Conservation (phyloP, 352 stramenopile genomes). For the Phytophthora europaea region DNA sequence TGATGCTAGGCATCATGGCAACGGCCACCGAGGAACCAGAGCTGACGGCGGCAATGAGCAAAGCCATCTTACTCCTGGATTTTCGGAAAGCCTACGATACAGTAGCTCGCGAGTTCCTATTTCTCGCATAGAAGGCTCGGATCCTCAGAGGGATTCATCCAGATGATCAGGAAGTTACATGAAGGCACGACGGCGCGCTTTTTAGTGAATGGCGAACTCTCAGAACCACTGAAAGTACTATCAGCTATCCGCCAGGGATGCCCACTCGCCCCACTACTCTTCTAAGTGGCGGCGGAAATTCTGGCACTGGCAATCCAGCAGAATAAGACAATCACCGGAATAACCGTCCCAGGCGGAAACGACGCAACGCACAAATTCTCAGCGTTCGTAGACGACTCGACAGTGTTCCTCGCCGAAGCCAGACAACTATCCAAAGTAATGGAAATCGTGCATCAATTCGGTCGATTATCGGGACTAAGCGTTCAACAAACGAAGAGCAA, state of each 20-base stretch:
- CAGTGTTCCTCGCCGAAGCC: not conserved
- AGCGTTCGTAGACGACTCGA: not conserved
- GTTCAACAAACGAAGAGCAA: constrained; percentile 7
- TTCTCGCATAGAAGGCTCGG: not conserved
- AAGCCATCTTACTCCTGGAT: not conserved
- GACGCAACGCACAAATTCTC: not conserved
- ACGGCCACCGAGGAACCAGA: not conserved
- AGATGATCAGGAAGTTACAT: not conserved
- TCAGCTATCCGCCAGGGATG: not conserved
- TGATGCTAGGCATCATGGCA: not conserved
- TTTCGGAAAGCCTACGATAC: not conserved
- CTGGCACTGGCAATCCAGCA: not conserved
- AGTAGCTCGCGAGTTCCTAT: not conserved
- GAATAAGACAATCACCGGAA: not conserved
- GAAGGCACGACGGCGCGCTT: not conserved
- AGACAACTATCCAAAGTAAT: not conserved
- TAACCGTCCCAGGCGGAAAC: too few relatives aligned
- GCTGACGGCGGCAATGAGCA: not conserved
- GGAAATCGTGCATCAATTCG: not conserved
- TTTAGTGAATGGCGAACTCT: not conserved
- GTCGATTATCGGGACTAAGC: not conserved
- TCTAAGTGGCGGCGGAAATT: not conserved
- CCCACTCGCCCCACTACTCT: not conserved
- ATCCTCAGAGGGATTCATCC: not conserved
- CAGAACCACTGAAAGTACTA: too few relatives aligned